Evolutionary conservation across 2,329 filamentous ascomycete species (phyloP), one percentile per base, ranked within the genome.

Genomic region (Pseudomassariella vexata): DNA sequence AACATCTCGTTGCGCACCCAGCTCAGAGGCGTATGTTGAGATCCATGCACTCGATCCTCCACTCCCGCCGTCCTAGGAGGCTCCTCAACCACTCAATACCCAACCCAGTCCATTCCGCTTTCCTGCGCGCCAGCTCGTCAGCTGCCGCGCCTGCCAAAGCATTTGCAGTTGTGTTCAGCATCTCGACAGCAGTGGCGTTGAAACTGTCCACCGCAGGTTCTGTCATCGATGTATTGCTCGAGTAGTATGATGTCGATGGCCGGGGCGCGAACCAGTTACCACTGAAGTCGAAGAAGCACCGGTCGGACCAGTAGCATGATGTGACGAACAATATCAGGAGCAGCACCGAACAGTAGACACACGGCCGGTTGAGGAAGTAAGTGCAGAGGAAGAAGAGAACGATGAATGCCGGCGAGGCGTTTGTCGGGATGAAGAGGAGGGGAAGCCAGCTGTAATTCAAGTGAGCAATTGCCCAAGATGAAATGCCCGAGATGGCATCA

Each of bases 261-360:
- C 85, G 75, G n/a, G 89, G 82, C 47, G 89, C 79, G 60, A 96
- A 96, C 90, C 89, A 96, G 64, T 94, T 87, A 50, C 80, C 84
- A 55, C 68, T 74, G 50, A 95, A 84, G 65, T 96, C 90, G 68
- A 96, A 92, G 65, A 96, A 92, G 56, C 85, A 92, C 33, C 80
- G 79, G 56, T 89, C 84, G 45, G 82, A 85, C 85, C 85, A 92
- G 71, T 89, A 82, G 60, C 85, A 92, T 17, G 83, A 88, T 17
- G 88, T 94, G 45, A 89, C 75, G 67, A 95, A 94, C 47, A 98
- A 86, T 48, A 96, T 88, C 44, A 95, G 75, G 29, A 98, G 85
- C 33, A 98, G 82, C 40, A 95, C 80, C 39, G 88, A 95, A 75
- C 92, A 98, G 73, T 98, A 98, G 48, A 95, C 82, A 67, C 92